Evolutionary conservation across 306 rosid genomes (phyloP).

Genomic region (Fagus sylvatica): DNA sequence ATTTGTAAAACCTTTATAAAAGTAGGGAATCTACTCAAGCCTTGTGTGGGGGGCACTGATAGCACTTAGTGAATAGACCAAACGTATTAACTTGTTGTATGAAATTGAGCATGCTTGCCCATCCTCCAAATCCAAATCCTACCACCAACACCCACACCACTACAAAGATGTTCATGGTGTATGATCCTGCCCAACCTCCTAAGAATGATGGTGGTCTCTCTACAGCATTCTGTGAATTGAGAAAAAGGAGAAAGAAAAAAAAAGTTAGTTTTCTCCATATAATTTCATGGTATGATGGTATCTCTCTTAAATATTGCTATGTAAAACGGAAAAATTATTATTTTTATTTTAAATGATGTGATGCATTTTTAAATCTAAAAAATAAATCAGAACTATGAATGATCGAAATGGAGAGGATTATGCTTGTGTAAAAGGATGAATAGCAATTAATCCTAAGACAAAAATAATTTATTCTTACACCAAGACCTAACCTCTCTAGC

Average conservation of each 20-base stretch:
- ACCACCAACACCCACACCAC: conserved; percentile 89
- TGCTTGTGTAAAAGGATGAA: too few species aligned
- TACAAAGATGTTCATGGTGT: conserved; percentile 72
- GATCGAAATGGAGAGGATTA: too few species aligned
- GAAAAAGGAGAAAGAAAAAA: background rate
- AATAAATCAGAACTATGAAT: too few species aligned
- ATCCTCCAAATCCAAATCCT: conserved; percentile 98
- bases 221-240: conserved; percentile 71
- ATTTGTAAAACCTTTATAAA: conserved; percentile 21
- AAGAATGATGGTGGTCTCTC: conserved; percentile 80
- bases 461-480: background rate
- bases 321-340: too few species aligned
- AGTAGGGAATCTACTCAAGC: conserved; percentile 40
- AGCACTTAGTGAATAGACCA: conserved; percentile 88
- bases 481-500: conserved; percentile 71
- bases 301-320: too few species aligned
- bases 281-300: background rate
- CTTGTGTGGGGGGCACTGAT: conserved; percentile 91
- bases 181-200: conserved; percentile 90
- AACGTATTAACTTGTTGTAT: conserved; percentile 70
- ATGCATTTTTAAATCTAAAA: too few species aligned
- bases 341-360: too few species aligned
- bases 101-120: conserved; percentile 95
- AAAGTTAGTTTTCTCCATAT: background rate
- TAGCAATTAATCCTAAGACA: background rate